Evolutionary conservation across 768 basidiomycete genomes (phyloP).

Genomic region (Suillus subalutaceus): DNA sequence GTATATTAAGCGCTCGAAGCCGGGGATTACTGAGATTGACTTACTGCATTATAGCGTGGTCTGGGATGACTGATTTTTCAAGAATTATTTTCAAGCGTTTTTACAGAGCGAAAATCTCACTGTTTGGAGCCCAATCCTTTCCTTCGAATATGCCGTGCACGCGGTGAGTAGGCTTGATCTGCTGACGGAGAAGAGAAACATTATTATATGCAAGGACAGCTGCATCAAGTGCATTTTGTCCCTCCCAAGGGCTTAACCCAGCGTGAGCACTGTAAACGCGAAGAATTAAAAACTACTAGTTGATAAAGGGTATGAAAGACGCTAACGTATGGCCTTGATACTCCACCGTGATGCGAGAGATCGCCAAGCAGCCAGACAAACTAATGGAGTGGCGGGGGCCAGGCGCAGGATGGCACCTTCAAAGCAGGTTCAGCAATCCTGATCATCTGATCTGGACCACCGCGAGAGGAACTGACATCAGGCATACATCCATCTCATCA

Average conservation of each 20-base stretch:
- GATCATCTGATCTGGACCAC: not conserved
- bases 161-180: conserved; percentile 69
- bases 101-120: conserved; percentile 38
- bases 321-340: conserved; percentile 69
- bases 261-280: conserved; percentile 59
- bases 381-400: conserved; percentile 67
- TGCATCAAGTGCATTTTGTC: conserved; percentile 76
- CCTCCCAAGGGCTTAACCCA: conserved; percentile 79
- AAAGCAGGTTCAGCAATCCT: not conserved
- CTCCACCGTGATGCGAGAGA: conserved; percentile 58
- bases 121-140: conserved; percentile 69
- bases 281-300: not conserved
- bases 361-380: conserved; percentile 60
- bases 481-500: conserved; percentile 67
- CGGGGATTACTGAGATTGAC: conserved; percentile 18
- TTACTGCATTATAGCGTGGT: conserved; percentile 69
- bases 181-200: conserved; percentile 78
- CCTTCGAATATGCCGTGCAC: conserved; percentile 79
- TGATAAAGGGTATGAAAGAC: not conserved
- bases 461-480: conserved; percentile 50
- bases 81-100: conserved; percentile 2
- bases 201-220: conserved; percentile 77
- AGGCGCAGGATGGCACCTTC: conserved; percentile 75
- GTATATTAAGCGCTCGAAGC: not conserved
- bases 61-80: conserved; percentile 64